Evolutionary conservation across 1,284 basidiomycete species (phyloP), one percentile per base, ranked within the genome.

Genomic region (Ganoderma lingzhi): DNA sequence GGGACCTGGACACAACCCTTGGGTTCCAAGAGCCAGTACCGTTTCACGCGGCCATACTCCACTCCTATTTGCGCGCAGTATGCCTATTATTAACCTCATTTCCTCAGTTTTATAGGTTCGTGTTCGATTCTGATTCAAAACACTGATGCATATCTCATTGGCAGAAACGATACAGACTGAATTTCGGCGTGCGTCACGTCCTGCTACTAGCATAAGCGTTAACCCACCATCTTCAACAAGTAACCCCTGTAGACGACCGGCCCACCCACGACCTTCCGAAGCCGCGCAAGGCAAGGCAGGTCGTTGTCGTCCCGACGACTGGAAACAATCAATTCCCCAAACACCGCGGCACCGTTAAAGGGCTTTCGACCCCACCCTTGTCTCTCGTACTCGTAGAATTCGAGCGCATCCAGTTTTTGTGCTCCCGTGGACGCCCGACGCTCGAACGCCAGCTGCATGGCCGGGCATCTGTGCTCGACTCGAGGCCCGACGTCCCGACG

Each of bases 211-310:
- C 14, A 19, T 44, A 15, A 19, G 4, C 6, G 44, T 19, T 48
- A 9, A 17, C 10, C 45, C 45, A 48, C 45, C n/a, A 3, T n/a
- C 9, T 48, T 48, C n/a, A 48, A 23, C n/a, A 48, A 9, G 23
- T 48, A 48, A 23, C 45, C 45, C 45, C 45, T 48, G 45, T 48
- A 48, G n/a, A 48, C n/a, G n/a, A 48, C 45, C 10, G 45, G 45
- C 8, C 45, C 45, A 23, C 45, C 45, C 45, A 48, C 45, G 10
- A 48, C 45, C n/a, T 6, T 3, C 9, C 45, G n/a, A n/a, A 48
- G 45, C n/a, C n/a, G 45, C n/a, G n/a, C n/a, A 23, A 48, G 45
- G n/a, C 45, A 48, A n/a, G 10, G 45, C n/a, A 48, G 45, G 45
- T 48, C 45, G 8, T n/a, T 9, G 9, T 48, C 45, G 8, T 48